phyloP scores from a whole-genome alignment of 1,284 basidiomycete species.

The Ceratobasidium sp. region DNA sequence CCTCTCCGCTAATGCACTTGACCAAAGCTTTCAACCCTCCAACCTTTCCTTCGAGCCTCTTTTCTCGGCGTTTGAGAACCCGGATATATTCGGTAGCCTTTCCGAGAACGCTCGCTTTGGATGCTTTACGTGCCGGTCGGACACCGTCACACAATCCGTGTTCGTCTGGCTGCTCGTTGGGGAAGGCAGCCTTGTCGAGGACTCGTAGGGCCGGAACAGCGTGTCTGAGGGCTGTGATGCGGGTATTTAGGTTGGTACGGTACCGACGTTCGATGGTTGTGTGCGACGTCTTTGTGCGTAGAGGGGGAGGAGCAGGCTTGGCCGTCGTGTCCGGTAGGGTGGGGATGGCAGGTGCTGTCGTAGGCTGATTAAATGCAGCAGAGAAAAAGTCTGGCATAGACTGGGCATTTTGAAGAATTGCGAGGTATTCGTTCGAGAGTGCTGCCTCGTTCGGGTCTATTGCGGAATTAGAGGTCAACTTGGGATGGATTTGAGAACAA shows the following conservation, averaged over 20 bases:
- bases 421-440: constrained; percentile 28
- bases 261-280: constrained; percentile 90
- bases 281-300: constrained; percentile 75
- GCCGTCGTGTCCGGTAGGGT: constrained; percentile 1
- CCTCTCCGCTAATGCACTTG: constrained; percentile 69
- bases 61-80: constrained; percentile 75
- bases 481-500: background rate
- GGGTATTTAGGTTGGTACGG: constrained; percentile 86
- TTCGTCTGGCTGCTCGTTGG: constrained; percentile 66
- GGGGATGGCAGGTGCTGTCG: constrained; percentile 3
- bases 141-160: constrained; percentile 81
- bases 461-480: background rate
- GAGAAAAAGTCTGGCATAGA: constrained; percentile 38
- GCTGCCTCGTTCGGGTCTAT: constrained; percentile 23
- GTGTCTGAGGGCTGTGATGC: constrained; percentile 79
- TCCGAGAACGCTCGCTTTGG: constrained; percentile 80
- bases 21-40: constrained; percentile 70
- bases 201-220: constrained; percentile 82
- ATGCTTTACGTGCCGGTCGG: constrained; percentile 79
- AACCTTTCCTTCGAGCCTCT: constrained; percentile 70
- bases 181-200: constrained; percentile 54
- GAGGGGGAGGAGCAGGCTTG: constrained; percentile 3
- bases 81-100: constrained; percentile 83
- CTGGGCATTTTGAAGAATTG: constrained; percentile 40
- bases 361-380: constrained; percentile 11